Conservation (phyloP, 2,329 filamentous ascomycete genomes). For the Aspergillus ustus region DNA sequence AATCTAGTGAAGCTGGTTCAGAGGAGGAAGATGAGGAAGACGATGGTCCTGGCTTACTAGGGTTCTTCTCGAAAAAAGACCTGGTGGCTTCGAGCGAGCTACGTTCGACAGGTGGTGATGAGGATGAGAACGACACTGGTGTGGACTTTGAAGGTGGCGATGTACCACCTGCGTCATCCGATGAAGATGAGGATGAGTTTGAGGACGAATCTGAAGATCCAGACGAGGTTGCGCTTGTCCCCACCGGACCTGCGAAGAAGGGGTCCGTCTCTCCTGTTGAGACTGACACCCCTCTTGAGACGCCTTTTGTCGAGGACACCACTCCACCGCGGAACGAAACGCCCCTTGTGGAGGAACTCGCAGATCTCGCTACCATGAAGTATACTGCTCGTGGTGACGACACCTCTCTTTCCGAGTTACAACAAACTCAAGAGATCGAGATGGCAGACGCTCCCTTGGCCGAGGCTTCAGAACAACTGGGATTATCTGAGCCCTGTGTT, state of each 20-base stretch:
- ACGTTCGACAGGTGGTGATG: constrained; percentile 31
- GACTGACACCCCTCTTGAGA: neutral
- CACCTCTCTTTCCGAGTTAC: neutral
- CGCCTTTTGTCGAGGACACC: neutral
- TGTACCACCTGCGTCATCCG: constrained; percentile 27
- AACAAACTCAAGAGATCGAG: neutral
- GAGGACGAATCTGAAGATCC: constrained; percentile 37
- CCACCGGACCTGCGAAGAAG: constrained; percentile 35
- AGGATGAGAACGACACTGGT: constrained; percentile 48
- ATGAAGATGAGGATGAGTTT: constrained; percentile 29
- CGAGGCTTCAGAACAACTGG: constrained; percentile 17
- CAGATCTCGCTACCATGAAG: constrained; percentile 5
- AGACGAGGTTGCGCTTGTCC: constrained; percentile 42
- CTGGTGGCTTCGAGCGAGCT: constrained; percentile 27
- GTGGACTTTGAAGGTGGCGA: constrained; percentile 34
- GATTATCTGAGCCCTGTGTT: neutral
- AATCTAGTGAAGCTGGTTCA: constrained; percentile 59
- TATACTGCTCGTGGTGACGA: constrained; percentile 2
- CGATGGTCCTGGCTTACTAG: constrained; percentile 47
- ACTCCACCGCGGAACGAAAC: constrained; percentile 21
- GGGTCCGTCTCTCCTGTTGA: constrained; percentile 34
- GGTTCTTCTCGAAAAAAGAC: constrained; percentile 54
- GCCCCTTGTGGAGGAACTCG: neutral
- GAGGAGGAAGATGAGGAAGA: constrained; percentile 53
- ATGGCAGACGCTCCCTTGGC: constrained; percentile 2